These are phyloP conservation scores for Wallacemonas sp. DNA, from an alignment of 208 protist genomes.

Conservation along the genomic window DNA sequence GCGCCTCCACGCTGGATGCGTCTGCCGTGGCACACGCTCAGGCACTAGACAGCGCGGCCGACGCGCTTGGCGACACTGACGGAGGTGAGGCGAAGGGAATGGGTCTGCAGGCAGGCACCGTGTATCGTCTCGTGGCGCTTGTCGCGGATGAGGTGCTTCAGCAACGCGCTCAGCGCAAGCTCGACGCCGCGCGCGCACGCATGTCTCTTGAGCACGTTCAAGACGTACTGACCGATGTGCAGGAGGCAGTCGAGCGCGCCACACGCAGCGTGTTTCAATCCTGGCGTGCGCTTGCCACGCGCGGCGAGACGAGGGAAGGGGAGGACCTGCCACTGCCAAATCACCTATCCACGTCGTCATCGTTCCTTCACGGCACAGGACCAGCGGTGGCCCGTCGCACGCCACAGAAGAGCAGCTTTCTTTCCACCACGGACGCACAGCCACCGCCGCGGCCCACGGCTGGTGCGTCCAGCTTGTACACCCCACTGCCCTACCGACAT, in stretches of 20 bases:
- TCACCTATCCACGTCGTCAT: no score
- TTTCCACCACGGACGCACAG: not conserved
- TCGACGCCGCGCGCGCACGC: slow-evolving; percentile 48
- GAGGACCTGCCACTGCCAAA: not conserved
- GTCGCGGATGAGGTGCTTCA: slow-evolving; percentile 38
- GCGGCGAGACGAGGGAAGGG: not conserved
- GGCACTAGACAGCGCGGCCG: not conserved
- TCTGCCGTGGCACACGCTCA: not conserved
- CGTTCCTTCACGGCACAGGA: no score
- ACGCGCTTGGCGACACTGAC: slow-evolving; percentile 5
- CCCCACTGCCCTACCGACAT: slow-evolving; percentile 6
- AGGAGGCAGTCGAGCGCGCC: slow-evolving; percentile 38
- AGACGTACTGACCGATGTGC: slow-evolving; percentile 40
- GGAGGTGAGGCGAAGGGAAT: not conserved
- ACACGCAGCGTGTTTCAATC: slow-evolving; percentile 45
- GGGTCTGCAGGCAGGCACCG: slow-evolving; percentile 33
- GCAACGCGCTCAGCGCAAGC: slow-evolving; percentile 33
- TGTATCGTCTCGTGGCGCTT: slow-evolving; percentile 37
- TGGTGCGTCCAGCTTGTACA: slow-evolving; percentile 6
- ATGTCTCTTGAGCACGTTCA: slow-evolving; percentile 38
- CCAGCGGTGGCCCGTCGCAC: no score
- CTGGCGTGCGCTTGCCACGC: not conserved
- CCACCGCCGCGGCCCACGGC: not conserved
- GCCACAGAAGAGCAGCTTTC: no score
- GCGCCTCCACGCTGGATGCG: not conserved